Conservation (phyloP, 345 rosid genomes). For the Durio zibethinus region DNA sequence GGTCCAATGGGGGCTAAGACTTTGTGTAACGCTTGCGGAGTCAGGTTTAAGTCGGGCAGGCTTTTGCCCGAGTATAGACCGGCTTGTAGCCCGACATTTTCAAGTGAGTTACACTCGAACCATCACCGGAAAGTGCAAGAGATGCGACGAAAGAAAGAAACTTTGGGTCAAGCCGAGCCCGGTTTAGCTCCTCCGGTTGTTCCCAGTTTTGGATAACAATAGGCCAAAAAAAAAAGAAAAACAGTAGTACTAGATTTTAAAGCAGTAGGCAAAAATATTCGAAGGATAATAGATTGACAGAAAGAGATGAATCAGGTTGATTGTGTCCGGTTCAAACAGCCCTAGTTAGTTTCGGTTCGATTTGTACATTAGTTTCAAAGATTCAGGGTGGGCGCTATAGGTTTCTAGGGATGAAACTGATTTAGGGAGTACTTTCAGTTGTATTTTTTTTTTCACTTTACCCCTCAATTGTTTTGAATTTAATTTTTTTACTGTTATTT, state of each 20-base stretch:
- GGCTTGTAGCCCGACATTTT: conserved; percentile 88
- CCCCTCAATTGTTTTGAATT: background rate
- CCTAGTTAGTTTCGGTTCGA: conserved; percentile 11
- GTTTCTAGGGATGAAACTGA: conserved; percentile 32
- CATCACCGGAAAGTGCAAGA: conserved; percentile 87
- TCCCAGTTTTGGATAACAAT: conserved; percentile 51
- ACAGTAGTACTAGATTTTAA: background rate
- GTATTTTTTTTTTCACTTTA: background rate
- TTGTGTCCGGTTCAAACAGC: conserved; percentile 14
- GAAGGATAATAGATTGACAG: conserved; percentile 9
- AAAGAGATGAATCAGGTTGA: conserved; percentile 25
- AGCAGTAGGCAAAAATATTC: background rate
- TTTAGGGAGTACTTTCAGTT: conserved; percentile 25
- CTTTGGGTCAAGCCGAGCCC: conserved; percentile 27
- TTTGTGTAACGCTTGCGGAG: conserved; percentile 91
- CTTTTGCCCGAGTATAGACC: conserved; percentile 87
- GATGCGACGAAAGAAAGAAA: conserved; percentile 62
- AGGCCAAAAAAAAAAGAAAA: background rate
- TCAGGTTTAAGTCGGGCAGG: conserved; percentile 87
- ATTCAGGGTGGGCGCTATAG: conserved; percentile 31
- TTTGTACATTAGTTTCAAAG: conserved; percentile 26
- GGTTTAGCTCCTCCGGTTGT: conserved; percentile 31
- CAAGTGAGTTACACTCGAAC: conserved; percentile 73
- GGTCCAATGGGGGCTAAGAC: conserved; percentile 92
- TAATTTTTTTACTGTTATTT: background rate